Evolutionary conservation across 164 flowering plant species (phyloP), one percentile per base, ranked within the genome.

Genomic region (Stephania yunnanensis): DNA sequence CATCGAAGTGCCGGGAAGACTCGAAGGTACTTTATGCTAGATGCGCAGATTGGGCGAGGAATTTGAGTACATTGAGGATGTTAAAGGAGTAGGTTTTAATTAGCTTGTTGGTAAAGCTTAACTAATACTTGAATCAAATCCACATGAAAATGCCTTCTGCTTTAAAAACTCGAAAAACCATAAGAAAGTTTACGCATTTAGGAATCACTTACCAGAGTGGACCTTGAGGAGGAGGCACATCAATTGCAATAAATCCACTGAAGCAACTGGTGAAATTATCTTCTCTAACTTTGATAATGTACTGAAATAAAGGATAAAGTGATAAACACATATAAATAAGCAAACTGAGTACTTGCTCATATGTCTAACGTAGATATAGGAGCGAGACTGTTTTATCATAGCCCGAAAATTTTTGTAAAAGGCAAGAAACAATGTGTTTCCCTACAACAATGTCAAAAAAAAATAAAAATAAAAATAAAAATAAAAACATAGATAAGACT

Each of bases 151-250:
- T 50, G 10, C 55, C 15, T 50, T 50, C 55, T 2, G 15, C 2
- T 50, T 50, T 9, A 9, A 50, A 50, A 50, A 13, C 55, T 50
- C 55, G 10, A 50, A 9, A 36, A 36, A 36, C 42, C 42, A 36
- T 36, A 36, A 36, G 42, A 36, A 36, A 36, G 42, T 36, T 36
- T 36, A 36, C 42, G 42, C 4, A 4, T 36, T 36, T 36, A 36
- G 55, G 15, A 9, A 31, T 17, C 12, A 58, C 80, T 20, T 82
- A 88, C 91, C 91, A 90, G 13, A 90, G 83, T 72, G 95, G 93
- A 71, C 91, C 93, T 15, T 82, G 79, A 72, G 95, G 91, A 73
- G 91, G 89, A 46, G 95, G 89, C 70, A 89, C 78, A 82, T 91
- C 93, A 20, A 89, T 63, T 76, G 92, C 89, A 52, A 71, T 79